These are phyloP conservation scores for Candida easanensis DNA, from an alignment of 805 yeast species.

Conservation along the genomic window DNA sequence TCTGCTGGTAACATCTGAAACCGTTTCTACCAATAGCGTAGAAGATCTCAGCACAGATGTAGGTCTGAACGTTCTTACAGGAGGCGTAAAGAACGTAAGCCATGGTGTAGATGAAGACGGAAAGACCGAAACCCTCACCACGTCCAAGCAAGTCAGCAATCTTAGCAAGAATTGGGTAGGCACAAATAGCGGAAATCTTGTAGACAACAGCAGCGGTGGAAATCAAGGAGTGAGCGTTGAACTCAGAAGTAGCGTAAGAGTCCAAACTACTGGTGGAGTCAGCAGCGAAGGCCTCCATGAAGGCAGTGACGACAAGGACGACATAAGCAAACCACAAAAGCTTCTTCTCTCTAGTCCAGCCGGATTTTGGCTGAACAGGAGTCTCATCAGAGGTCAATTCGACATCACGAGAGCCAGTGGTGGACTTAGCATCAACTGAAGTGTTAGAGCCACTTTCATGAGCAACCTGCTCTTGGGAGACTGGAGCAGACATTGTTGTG, in stretches of 20 bases:
- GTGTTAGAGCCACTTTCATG: background rate
- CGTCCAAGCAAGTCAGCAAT: slow-evolving; percentile 37
- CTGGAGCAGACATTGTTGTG: background rate
- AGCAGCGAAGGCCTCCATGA: slow-evolving; percentile 30
- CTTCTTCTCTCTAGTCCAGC: slow-evolving; percentile 20
- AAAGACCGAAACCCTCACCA: slow-evolving; percentile 35
- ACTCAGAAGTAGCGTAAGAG: slow-evolving; percentile 36
- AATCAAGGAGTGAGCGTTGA: slow-evolving; percentile 36
- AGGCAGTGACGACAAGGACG: slow-evolving; percentile 27
- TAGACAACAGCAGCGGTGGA: slow-evolving; percentile 37
- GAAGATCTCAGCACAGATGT: slow-evolving; percentile 34
- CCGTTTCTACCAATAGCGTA: slow-evolving; percentile 38
- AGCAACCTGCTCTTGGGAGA: background rate
- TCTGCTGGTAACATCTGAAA: slow-evolving; percentile 34
- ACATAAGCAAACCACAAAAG: slow-evolving; percentile 24
- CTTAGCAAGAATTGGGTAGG: slow-evolving; percentile 38
- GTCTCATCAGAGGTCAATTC: background rate
- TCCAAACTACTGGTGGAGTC: slow-evolving; percentile 25
- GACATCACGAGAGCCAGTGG: background rate
- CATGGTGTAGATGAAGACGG: slow-evolving; percentile 30
- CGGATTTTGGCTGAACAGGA: background rate
- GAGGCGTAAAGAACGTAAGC: slow-evolving; percentile 36
- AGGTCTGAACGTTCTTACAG: slow-evolving; percentile 31
- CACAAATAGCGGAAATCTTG: slow-evolving; percentile 35
- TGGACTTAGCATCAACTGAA: background rate